These are phyloP conservation scores for Aspergillus sp. DNA, from an alignment of 2,329 filamentous ascomycete genomes.

Conservation along the genomic window DNA sequence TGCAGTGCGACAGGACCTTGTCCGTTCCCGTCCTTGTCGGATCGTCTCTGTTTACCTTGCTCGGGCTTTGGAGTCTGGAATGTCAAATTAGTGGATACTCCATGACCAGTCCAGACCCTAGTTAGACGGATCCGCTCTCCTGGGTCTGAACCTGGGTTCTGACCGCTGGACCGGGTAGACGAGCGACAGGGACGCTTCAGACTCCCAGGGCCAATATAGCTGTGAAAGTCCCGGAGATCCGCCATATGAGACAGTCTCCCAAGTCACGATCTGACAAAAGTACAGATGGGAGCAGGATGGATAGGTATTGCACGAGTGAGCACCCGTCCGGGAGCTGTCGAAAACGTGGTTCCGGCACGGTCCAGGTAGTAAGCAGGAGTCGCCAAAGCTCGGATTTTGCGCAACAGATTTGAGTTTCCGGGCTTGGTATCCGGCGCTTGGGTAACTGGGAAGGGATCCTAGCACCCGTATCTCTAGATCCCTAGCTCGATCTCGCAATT, in stretches of 20 bases:
- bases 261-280: background rate
- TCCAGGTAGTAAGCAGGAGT: background rate
- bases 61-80: background rate
- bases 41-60: slow-evolving; percentile 2
- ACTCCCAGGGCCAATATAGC: background rate
- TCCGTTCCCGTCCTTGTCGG: slow-evolving; percentile 1
- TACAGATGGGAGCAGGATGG: background rate
- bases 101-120: background rate
- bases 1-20: background rate
- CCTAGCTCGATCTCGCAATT: slow-evolving; percentile 4
- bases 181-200: background rate
- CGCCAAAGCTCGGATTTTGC: background rate
- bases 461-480: background rate
- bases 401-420: background rate
- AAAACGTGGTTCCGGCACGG: slow-evolving; percentile 9
- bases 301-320: background rate
- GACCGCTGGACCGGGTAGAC: background rate
- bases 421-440: background rate
- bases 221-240: background rate
- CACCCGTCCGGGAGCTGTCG: slow-evolving; percentile 1
- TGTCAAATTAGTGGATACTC: background rate
- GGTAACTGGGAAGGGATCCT: background rate
- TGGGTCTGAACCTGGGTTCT: background rate
- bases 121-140: background rate
- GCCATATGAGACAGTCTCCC: background rate